These are phyloP conservation scores for Talinum fruticosum DNA, from an alignment of 148 eudicot species.

Conservation along the genomic window DNA sequence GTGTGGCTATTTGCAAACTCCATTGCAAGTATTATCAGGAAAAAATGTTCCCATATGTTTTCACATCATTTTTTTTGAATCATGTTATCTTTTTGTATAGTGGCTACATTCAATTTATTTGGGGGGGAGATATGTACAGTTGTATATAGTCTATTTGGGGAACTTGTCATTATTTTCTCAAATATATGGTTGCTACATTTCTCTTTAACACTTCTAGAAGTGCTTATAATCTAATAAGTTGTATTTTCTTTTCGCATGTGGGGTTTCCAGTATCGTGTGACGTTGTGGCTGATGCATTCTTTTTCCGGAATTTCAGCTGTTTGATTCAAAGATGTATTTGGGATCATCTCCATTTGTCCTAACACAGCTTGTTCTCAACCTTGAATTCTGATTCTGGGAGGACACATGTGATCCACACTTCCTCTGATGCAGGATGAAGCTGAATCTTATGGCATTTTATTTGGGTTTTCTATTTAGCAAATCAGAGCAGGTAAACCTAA, in stretches of 20 bases:
- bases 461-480: constrained; percentile 1
- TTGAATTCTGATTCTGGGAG: constrained; percentile 7
- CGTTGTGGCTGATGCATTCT: constrained; percentile 1
- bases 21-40: not conserved
- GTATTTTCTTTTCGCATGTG: not conserved
- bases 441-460: not conserved
- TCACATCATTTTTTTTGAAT: not conserved
- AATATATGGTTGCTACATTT: not conserved
- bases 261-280: not conserved
- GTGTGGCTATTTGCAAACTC: not conserved
- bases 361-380: too few species aligned
- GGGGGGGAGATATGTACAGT: too few species aligned
- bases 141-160: not conserved
- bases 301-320: too few species aligned
- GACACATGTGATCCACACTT: not conserved
- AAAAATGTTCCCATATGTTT: not conserved
- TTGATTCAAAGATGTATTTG: too few species aligned
- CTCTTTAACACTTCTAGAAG: not conserved
- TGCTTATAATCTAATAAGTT: not conserved
- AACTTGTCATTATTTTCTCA: not conserved
- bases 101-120: not conserved
- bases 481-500: constrained; percentile 6
- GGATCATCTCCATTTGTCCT: too few species aligned
- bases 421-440: constrained; percentile 7
- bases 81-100: not conserved